Evolutionary conservation across 176 grass and related monocot species (phyloP).

Genomic region (Coix lacrymajobi): DNA sequence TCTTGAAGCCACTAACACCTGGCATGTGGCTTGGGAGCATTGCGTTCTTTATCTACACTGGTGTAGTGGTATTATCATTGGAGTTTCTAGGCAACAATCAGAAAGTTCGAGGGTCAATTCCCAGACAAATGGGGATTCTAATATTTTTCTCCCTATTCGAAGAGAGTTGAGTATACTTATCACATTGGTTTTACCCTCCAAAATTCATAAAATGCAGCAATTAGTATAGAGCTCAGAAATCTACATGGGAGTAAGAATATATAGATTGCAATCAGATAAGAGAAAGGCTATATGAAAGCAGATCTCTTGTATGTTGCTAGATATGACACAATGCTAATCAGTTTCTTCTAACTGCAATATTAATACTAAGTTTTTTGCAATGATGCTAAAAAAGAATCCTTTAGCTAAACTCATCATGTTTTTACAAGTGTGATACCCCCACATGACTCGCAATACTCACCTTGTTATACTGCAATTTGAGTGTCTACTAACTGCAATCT

Average conservation of each 20-base stretch:
- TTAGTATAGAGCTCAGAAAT: neutral
- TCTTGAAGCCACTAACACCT: slow-evolving; percentile 51
- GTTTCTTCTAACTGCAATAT: neutral
- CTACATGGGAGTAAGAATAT: neutral
- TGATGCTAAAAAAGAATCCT: neutral
- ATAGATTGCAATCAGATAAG: neutral
- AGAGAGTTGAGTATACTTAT: slow-evolving; percentile 37
- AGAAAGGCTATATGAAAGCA: neutral
- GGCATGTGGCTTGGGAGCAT: slow-evolving; percentile 48
- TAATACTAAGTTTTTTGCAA: neutral
- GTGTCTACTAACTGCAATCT: neutral
- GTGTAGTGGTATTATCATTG: slow-evolving; percentile 38
- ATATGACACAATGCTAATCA: neutral
- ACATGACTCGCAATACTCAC: neutral
- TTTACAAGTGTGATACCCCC: neutral
- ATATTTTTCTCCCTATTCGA: slow-evolving; percentile 39
- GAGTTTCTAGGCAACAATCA: slow-evolving; percentile 38
- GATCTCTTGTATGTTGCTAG: neutral
- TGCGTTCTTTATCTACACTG: slow-evolving; percentile 43
- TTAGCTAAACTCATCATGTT: neutral
- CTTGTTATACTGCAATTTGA: neutral
- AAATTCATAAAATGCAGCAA: neutral
- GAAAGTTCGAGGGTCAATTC: neutral
- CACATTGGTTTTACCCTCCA: neutral
- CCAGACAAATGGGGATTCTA: slow-evolving; percentile 17